A percentile compares a stretch with the other conserved stretches of the same genome.
Conservation (phyloP, 2,329 filamentous ascomycete species). For the Zymoseptoria ardabiliae region DNA sequence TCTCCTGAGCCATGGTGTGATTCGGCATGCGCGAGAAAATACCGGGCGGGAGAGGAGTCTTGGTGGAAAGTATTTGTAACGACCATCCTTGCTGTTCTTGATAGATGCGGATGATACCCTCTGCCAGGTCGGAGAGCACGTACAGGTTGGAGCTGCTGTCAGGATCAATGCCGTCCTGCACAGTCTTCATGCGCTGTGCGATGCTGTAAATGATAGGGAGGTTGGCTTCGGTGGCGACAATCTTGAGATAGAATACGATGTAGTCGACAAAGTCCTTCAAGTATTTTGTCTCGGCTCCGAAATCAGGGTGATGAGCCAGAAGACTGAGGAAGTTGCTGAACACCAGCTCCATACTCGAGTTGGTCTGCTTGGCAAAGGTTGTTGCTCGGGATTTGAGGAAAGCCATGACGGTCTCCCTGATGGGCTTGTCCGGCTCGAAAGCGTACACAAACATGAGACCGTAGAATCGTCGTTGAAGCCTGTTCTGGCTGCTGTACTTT, state of each 20-base stretch:
- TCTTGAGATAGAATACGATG: constrained; percentile 78
- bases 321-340: constrained; percentile 80
- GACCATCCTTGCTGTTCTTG: constrained; percentile 80
- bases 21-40: constrained; percentile 69
- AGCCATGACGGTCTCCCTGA: constrained; percentile 69
- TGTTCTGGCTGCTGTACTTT: constrained; percentile 73
- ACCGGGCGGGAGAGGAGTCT: constrained; percentile 67
- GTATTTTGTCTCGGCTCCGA: constrained; percentile 57
- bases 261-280: constrained; percentile 80
- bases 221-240: constrained; percentile 78
- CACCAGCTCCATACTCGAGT: constrained; percentile 66
- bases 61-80: constrained; percentile 74
- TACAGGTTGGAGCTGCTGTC: constrained; percentile 68
- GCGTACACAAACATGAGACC: constrained; percentile 84
- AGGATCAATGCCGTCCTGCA: constrained; percentile 67
- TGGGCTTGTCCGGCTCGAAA: constrained; percentile 71
- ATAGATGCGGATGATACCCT: constrained; percentile 74
- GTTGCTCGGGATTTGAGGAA: constrained; percentile 81
- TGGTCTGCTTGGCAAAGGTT: constrained; percentile 49
- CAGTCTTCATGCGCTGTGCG: constrained; percentile 86
- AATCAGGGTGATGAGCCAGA: constrained; percentile 90
- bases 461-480: constrained; percentile 71
- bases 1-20: constrained; percentile 72
- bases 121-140: constrained; percentile 78
- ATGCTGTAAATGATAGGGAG: constrained; percentile 84